Evolutionary conservation across 2,329 filamentous ascomycete genomes (phyloP).

Genomic region (Lasiodiplodia sp.): DNA sequence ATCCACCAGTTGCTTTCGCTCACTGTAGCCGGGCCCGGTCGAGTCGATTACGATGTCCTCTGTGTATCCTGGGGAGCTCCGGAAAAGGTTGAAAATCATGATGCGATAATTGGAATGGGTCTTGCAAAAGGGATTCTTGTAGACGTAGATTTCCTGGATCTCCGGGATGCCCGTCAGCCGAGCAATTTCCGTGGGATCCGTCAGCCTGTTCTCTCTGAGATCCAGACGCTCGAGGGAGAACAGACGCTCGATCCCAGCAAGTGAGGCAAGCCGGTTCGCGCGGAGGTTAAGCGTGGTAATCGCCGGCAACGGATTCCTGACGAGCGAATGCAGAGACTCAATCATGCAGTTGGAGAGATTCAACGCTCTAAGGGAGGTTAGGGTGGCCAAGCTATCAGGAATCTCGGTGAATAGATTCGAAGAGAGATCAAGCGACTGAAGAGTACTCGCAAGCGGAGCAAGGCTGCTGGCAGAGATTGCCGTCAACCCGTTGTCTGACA

Average conservation of each 20-base stretch:
- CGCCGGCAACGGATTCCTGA: slow-evolving; percentile 84
- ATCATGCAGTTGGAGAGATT: slow-evolving; percentile 99
- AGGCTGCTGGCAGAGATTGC: slow-evolving; percentile 78
- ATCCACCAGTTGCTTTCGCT: slow-evolving; percentile 84
- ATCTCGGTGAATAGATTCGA: slow-evolving; percentile 93
- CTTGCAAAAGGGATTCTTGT: slow-evolving; percentile 89
- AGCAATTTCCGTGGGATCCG: slow-evolving; percentile 90
- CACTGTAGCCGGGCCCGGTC: slow-evolving; percentile 80
- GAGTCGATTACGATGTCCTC: slow-evolving; percentile 92
- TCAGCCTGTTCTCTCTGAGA: slow-evolving; percentile 85
- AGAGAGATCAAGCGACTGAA: slow-evolving; percentile 92
- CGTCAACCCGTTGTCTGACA: slow-evolving; percentile 90
- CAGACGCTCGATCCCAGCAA: slow-evolving; percentile 89
- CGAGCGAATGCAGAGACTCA: slow-evolving; percentile 86
- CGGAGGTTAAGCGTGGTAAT: slow-evolving; percentile 93
- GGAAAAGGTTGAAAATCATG: slow-evolving; percentile 95
- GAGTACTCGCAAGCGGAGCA: slow-evolving; percentile 80
- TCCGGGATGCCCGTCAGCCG: slow-evolving; percentile 90
- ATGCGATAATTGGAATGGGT: slow-evolving; percentile 86
- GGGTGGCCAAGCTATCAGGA: slow-evolving; percentile 84
- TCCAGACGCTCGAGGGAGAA: slow-evolving; percentile 89
- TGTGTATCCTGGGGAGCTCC: slow-evolving; percentile 84
- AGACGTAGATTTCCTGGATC: slow-evolving; percentile 89
- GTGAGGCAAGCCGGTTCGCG: slow-evolving; percentile 83
- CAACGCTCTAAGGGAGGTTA: slow-evolving; percentile 87